These are phyloP conservation scores for Nothophoma quercina DNA, from an alignment of 2,329 filamentous ascomycete species.

Conservation along the genomic window DNA sequence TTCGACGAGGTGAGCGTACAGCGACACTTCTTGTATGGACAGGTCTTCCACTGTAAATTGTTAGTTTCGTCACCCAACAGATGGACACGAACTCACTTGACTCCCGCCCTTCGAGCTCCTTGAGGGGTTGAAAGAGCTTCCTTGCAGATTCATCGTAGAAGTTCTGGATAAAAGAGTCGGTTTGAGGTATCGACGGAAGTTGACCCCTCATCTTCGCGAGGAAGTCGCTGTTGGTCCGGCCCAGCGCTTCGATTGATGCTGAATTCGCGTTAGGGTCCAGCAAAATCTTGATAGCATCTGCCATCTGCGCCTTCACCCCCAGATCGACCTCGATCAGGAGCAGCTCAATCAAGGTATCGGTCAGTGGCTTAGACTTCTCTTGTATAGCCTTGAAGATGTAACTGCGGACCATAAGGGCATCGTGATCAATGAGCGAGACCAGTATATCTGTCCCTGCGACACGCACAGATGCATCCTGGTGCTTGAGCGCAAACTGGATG, in stretches of 20 bases:
- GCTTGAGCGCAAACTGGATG: constrained; percentile 89
- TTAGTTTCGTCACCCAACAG: constrained; percentile 26
- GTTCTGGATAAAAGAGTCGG: constrained; percentile 82
- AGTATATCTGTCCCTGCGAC: constrained; percentile 94
- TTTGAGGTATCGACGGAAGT: constrained; percentile 67
- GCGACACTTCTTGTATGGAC: constrained; percentile 82
- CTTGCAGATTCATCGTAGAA: constrained; percentile 90
- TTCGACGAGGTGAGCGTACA: constrained; percentile 90
- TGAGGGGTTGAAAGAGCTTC: constrained; percentile 85
- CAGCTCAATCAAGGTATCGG: constrained; percentile 90
- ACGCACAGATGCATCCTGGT: constrained; percentile 81
- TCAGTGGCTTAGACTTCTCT: constrained; percentile 84
- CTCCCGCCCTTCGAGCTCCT: constrained; percentile 74
- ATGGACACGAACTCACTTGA: constrained; percentile 52
- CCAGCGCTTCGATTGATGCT: constrained; percentile 66
- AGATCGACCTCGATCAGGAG: constrained; percentile 90
- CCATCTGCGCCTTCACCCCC: constrained; percentile 93
- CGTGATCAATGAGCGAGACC: constrained; percentile 93
- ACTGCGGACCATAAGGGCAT: constrained; percentile 90
- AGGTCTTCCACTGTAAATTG: constrained; percentile 70
- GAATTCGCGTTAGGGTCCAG: constrained; percentile 75
- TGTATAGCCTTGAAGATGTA: constrained; percentile 92
- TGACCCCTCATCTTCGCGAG: constrained; percentile 66
- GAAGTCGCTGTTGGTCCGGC: constrained; percentile 71
- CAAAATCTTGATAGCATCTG: constrained; percentile 92